Evolutionary conservation across 768 basidiomycete genomes (phyloP).

Genomic region (Hebeloma cylindrosporum): DNA sequence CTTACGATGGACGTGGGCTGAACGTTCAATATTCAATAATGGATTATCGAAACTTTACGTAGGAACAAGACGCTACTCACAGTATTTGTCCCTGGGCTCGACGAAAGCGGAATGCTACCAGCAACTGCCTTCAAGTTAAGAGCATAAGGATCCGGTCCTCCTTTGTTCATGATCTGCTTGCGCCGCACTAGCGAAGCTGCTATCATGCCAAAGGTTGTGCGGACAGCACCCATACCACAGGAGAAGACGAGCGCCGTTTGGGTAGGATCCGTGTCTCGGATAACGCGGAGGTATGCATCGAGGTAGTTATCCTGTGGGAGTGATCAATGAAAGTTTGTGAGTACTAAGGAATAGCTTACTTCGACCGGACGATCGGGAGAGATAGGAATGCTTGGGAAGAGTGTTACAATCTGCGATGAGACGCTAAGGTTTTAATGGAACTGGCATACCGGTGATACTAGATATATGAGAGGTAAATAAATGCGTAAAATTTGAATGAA

Average conservation of each 20-base stretch:
- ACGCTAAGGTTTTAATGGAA: no score
- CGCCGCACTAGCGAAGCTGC: slow-evolving; percentile 85
- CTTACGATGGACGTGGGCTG: slow-evolving; percentile 16
- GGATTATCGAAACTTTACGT: not conserved
- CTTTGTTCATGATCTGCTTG: slow-evolving; percentile 65
- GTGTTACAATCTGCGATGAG: not conserved
- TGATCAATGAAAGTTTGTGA: not conserved
- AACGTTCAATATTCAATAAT: not conserved
- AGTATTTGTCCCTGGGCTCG: slow-evolving; percentile 46
- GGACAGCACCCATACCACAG: slow-evolving; percentile 95
- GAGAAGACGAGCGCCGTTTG: slow-evolving; percentile 87
- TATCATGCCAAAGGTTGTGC: slow-evolving; percentile 97
- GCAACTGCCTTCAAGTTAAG: slow-evolving; percentile 32
- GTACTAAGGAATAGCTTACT: slow-evolving; percentile 35
- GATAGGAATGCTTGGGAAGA: slow-evolving; percentile 79
- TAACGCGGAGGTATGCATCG: slow-evolving; percentile 85
- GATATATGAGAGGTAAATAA: slow-evolving; percentile 8
- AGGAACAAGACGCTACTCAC: slow-evolving; percentile 31
- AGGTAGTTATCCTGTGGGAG: slow-evolving; percentile 81
- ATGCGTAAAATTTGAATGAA: not conserved
- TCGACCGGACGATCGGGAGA: slow-evolving; percentile 91
- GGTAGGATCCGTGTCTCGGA: slow-evolving; percentile 76
- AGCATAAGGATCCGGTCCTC: slow-evolving; percentile 78
- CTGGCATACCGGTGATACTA: slow-evolving; percentile 70
- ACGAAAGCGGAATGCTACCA: slow-evolving; percentile 19